Percentiles rank a stretch among this genome's conserved stretches.
Conservation (phyloP, 257 asterid genomes). For the Solanum phureja region DNA sequence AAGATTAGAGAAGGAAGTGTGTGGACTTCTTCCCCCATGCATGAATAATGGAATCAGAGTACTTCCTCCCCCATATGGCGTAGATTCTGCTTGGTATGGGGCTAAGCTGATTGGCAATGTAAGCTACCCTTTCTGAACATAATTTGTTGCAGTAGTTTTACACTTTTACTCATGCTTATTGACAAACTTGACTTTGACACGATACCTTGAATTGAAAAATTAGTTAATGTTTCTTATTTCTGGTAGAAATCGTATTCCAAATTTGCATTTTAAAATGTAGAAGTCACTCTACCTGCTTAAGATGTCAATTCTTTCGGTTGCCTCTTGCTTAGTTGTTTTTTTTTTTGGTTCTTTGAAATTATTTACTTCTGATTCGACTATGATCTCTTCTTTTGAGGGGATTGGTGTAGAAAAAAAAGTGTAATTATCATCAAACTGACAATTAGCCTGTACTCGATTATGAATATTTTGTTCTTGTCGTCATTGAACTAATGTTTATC, state of each 20-base stretch:
- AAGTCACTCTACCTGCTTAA: not conserved
- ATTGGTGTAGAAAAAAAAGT: not conserved
- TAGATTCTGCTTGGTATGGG: conserved; percentile 92
- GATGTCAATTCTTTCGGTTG: not conserved
- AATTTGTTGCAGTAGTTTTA: not conserved
- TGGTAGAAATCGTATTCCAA: not conserved
- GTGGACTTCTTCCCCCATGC: conserved; percentile 33
- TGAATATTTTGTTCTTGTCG: not conserved
- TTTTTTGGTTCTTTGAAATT: not conserved
- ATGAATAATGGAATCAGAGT: conserved; percentile 57
- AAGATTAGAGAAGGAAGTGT: conserved; percentile 80
- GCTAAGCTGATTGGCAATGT: conserved; percentile 90
- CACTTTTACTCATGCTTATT: not conserved
- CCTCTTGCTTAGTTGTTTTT: not conserved
- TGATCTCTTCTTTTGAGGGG: not conserved
- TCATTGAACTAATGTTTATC: not conserved
- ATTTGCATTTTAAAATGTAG: not conserved
- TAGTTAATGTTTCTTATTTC: not conserved
- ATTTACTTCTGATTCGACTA: not conserved
- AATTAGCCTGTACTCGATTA: not conserved
- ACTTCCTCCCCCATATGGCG: conserved; percentile 76
- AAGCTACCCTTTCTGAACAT: conserved; percentile 17
- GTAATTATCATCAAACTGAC: not conserved
- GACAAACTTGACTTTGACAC: not conserved
- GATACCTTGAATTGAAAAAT: not conserved